These are phyloP conservation scores for Populus euphratica DNA, from an alignment of 345 rosid species.

Conservation along the genomic window DNA sequence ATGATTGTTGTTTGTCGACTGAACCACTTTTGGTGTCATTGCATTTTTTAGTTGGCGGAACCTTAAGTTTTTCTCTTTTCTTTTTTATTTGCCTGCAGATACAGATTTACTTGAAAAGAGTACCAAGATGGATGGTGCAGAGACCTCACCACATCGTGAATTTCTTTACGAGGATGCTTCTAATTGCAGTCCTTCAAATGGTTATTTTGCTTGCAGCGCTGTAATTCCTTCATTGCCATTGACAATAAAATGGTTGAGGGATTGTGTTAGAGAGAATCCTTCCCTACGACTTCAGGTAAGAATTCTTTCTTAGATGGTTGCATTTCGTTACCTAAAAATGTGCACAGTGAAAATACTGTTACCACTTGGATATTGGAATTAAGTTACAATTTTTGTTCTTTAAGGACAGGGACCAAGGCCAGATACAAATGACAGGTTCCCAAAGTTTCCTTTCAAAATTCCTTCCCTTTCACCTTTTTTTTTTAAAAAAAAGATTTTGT, in stretches of 20 bases:
- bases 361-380: neutral
- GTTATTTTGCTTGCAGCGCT: conserved; percentile 44
- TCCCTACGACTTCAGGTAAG: conserved; percentile 63
- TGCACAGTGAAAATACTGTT: neutral
- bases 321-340: neutral
- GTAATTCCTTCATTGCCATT: conserved; percentile 71
- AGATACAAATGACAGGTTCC: neutral
- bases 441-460: neutral
- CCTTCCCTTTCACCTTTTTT: neutral
- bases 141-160: conserved; percentile 47
- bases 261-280: conserved; percentile 61
- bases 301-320: neutral
- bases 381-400: neutral
- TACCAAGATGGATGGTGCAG: conserved; percentile 21
- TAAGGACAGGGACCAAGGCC: neutral
- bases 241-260: conserved; percentile 74
- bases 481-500: neutral
- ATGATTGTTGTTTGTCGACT: neutral
- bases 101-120: conserved; percentile 46
- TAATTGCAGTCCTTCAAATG: conserved; percentile 34
- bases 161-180: conserved; percentile 56
- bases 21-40: neutral
- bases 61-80: neutral
- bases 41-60: neutral
- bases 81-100: neutral